Conservation (phyloP, 345 rosid species). For the Aquilaria malaccensis region DNA sequence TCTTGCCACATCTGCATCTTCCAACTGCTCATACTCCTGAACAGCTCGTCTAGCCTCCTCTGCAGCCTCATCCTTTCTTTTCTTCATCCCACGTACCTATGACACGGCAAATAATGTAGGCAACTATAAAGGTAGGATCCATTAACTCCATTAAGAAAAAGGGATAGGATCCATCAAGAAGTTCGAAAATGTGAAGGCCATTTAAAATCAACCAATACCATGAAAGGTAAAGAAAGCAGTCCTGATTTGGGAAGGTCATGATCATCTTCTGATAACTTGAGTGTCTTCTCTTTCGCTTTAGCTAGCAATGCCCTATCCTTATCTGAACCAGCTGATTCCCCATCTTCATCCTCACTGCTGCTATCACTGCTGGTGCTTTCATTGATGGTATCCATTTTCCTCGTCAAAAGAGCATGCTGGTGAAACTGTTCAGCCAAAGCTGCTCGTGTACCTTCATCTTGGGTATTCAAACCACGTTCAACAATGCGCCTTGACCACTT, state of each 20-base stretch:
- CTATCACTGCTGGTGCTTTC: conserved; percentile 65
- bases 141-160: conserved; percentile 1
- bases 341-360: conserved; percentile 52
- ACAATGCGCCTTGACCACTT: conserved; percentile 78
- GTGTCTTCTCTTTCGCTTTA: conserved; percentile 71
- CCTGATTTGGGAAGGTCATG: conserved; percentile 64
- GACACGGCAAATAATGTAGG: conserved; percentile 13
- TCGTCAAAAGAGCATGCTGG: conserved; percentile 61
- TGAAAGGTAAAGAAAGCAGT: conserved; percentile 85
- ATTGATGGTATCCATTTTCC: conserved; percentile 72
- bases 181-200: background rate
- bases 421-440: conserved; percentile 85
- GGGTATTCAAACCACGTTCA: conserved; percentile 62
- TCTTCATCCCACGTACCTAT: conserved; percentile 75
- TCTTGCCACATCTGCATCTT: conserved; percentile 36
- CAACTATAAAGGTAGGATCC: conserved; percentile 2
- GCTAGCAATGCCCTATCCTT: conserved; percentile 43
- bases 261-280: conserved; percentile 51
- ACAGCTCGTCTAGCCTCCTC: conserved; percentile 80
- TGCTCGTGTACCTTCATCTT: conserved; percentile 78
- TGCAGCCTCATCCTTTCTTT: conserved; percentile 52
- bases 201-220: conserved; percentile 40
- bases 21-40: conserved; percentile 66
- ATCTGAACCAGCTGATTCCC: conserved; percentile 51
- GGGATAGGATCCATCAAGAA: conserved; percentile 4